Base-by-base conservation (phyloP, 805 yeast genomes). In the Millerozyma miso region DNA sequence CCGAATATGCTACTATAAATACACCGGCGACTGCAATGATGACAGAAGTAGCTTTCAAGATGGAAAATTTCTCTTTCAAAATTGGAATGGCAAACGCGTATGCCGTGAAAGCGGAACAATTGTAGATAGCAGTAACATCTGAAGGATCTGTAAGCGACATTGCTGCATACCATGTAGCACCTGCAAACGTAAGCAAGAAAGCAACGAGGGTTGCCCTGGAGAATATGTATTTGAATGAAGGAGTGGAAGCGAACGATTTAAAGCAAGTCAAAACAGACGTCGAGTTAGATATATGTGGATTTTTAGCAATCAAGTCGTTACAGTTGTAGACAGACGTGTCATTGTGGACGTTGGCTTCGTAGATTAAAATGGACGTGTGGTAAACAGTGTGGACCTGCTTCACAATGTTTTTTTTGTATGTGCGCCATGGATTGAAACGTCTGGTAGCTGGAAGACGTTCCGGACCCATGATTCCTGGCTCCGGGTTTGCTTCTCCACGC, bases 111-210 rank as follows among this genome's bases (percentile, higher is more conserved):
- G 96, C 95, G 13, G 91, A 83, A 58, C 93, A 87, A 65, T 88
- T 88, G 65, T 88, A 88, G 46, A 88, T 88, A 3, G 96, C 96
- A 2, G 96, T 88, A 31, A 88, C 84, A 54, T 88, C 96, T 3
- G 88, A 74, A 0, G 95, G 88, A 20, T 89, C 84, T 0, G 95
- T 81, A 56, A 85, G 63, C 23, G 81, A 73, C 80, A 88, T 86
- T 8, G 96, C 85, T 14, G 85, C 75, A 58, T 87, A 88, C 96
- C 96, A 88, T 1, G 95, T 79, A 15, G 77, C 69, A 1, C 95
- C 96, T 0, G 95, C 96, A 1, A 79, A 46, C 15, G 85, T 85
- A 46, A 88, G 67, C 4, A 88, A 75, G 6, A 76, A 23, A 3
- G 85, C 73, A 23, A 85, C 65, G 2, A 74, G 39, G 3, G 71